phyloP scores from a whole-genome alignment of 169 alveolate species.

The Eimeria tenella region DNA sequence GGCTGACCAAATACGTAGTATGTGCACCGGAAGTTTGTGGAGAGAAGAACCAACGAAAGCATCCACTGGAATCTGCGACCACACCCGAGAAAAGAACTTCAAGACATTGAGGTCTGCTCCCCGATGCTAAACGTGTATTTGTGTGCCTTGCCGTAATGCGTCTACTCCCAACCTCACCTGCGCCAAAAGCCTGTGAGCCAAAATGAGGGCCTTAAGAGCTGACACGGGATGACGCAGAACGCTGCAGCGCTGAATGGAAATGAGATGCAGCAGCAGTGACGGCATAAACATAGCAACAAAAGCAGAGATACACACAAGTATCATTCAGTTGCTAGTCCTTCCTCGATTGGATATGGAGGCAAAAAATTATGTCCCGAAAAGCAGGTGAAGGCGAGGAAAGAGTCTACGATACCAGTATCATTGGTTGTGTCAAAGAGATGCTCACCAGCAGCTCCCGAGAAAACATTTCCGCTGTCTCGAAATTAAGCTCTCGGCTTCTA shows the following conservation, averaged over 20 bases:
- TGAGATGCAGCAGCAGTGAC: neutral
- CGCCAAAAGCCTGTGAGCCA: slow-evolving; percentile 57
- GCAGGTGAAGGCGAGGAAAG: neutral
- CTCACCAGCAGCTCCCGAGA: slow-evolving; percentile 47
- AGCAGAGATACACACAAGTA: neutral
- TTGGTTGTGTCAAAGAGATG: neutral
- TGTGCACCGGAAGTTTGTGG: slow-evolving; percentile 36
- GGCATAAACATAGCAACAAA: neutral
- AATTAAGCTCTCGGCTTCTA: slow-evolving; percentile 18
- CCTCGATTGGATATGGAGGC: neutral
- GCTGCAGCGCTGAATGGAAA: slow-evolving; percentile 33
- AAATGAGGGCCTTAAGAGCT: slow-evolving; percentile 44
- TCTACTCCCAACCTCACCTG: slow-evolving; percentile 18
- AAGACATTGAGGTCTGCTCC: neutral
- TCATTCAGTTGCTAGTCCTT: neutral
- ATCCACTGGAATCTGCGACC: slow-evolving; percentile 42
- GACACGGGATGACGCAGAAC: slow-evolving; percentile 32
- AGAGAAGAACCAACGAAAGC: slow-evolving; percentile 55
- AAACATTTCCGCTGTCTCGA: slow-evolving; percentile 28
- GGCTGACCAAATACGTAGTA: slow-evolving; percentile 58
- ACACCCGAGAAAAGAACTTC: neutral
- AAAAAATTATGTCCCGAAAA: neutral
- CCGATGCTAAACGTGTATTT: neutral
- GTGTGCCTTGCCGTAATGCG: neutral
- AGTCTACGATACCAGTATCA: neutral